Conservation (phyloP, 176 grass and related monocot species). For the Zea luxurians region DNA sequence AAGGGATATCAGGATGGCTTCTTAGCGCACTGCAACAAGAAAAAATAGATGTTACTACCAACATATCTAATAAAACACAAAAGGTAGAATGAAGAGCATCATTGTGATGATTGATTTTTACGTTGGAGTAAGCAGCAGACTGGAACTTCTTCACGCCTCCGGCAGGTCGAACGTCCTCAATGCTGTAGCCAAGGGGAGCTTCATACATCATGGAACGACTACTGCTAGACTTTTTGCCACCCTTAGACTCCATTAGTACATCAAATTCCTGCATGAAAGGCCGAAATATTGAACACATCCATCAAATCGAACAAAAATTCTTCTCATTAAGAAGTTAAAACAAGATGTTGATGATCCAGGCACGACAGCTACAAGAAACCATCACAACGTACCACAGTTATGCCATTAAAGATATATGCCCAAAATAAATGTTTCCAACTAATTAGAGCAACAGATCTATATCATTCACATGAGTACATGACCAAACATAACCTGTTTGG, state of each 20-base stretch:
- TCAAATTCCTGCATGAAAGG: conserved; percentile 45
- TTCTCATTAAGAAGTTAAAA: neutral
- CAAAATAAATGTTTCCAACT: neutral
- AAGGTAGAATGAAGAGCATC: neutral
- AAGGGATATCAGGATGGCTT: conserved; percentile 78
- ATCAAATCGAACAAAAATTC: neutral
- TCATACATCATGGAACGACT: conserved; percentile 76
- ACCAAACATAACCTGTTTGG: neutral
- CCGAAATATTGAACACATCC: neutral
- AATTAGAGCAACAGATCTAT: neutral
- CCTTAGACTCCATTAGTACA: conserved; percentile 87
- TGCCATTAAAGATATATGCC: too few relatives aligned
- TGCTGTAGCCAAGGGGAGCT: conserved; percentile 78
- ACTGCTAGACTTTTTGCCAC: conserved; percentile 70
- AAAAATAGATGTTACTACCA: conserved; percentile 21
- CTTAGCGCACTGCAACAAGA: conserved; percentile 67
- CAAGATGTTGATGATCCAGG: neutral
- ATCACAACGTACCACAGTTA: too few relatives aligned
- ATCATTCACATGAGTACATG: neutral
- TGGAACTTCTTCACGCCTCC: conserved; percentile 74
- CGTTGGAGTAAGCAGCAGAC: conserved; percentile 86
- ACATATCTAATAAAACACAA: neutral
- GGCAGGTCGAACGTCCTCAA: conserved; percentile 79
- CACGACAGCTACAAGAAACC: too few relatives aligned
- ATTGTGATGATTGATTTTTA: conserved; percentile 19